Conservation (phyloP, 2,329 filamentous ascomycete genomes). For the Fusarium veterinarium region DNA sequence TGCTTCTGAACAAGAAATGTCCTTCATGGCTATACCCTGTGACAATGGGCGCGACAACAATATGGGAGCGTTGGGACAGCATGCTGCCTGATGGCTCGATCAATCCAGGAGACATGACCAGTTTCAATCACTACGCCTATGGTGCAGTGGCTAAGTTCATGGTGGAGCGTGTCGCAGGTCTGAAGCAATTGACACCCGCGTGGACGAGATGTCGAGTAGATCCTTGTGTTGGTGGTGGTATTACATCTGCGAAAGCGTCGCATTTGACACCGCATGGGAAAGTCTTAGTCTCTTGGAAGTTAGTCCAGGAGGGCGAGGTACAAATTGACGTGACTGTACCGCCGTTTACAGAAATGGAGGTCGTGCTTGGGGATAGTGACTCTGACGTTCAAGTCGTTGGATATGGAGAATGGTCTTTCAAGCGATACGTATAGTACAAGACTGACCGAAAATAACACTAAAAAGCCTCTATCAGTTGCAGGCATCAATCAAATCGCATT, state of each 20-base stretch:
- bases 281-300: neutral
- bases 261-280: neutral
- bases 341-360: neutral
- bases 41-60: neutral
- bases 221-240: neutral
- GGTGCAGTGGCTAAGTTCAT: neutral
- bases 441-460: accelerated
- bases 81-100: neutral
- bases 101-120: neutral
- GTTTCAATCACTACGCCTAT: neutral
- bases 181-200: neutral
- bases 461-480: accelerated
- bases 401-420: neutral
- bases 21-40: neutral
- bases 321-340: neutral
- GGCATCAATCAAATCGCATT: accelerated
- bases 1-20: neutral
- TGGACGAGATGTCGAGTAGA: neutral
- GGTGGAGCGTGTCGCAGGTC: neutral
- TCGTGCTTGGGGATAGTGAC: accelerated
- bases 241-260: neutral
- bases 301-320: accelerated
- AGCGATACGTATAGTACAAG: neutral
- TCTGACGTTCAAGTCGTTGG: neutral
- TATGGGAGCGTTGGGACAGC: neutral